phyloP scores from a whole-genome alignment of 371 early-diverging fungal genomes.

The Lichtheimia ornata region DNA sequence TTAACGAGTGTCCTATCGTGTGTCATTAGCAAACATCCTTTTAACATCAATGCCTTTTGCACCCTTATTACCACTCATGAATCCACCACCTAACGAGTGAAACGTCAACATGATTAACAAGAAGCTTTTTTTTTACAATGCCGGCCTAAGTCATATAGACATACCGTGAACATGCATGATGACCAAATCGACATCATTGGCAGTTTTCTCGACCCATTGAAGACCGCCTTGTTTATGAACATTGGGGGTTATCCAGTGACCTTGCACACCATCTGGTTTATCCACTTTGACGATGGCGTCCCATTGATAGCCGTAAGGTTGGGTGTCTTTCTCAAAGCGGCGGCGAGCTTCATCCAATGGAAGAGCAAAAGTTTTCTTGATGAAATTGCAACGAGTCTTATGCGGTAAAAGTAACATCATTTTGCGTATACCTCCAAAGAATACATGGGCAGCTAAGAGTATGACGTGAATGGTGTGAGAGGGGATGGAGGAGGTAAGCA shows the following conservation, averaged over 20 bases:
- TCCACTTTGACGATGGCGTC: conserved; percentile 12
- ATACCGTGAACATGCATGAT: conserved; percentile 38
- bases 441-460: conserved; percentile 13
- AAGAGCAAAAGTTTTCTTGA: not conserved
- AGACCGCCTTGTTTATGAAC: conserved; percentile 3
- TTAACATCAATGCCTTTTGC: not conserved
- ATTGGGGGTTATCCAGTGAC: conserved; percentile 26
- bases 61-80: conserved; percentile 15
- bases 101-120: too few species aligned
- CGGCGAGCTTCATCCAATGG: not conserved
- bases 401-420: conserved; percentile 6
- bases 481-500: not conserved
- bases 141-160: not conserved
- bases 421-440: conserved; percentile 2
- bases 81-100: conserved; percentile 29
- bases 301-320: conserved; percentile 18
- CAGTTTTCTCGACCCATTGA: conserved; percentile 16
- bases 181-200: conserved; percentile 22
- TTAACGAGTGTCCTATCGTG: conserved; percentile 18
- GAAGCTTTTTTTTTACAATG: too few species aligned
- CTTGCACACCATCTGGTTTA: conserved; percentile 5
- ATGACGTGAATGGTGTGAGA: too few species aligned
- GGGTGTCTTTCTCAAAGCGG: not conserved
- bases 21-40: not conserved
- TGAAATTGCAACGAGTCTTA: conserved; percentile 4